Percentiles rank a stretch among this genome's conserved stretches.
phyloP scores from a whole-genome alignment of 2,329 filamentous ascomycete genomes.

The Cryphonectria nitschkei region DNA sequence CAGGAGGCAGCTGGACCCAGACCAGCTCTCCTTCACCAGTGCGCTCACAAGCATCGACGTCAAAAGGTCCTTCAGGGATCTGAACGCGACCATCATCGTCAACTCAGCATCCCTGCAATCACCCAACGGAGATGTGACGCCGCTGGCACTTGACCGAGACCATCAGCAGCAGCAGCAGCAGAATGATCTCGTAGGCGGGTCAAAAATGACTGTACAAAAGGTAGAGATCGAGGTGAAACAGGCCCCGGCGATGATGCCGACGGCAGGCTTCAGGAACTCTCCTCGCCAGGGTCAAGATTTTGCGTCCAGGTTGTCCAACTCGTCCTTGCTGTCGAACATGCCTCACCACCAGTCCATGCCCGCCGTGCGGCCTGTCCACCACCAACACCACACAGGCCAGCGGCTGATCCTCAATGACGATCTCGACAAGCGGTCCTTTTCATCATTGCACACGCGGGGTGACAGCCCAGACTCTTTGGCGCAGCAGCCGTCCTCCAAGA shows the following conservation, averaged over 20 bases:
- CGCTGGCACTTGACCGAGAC: conserved; percentile 17
- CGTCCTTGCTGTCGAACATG: conserved; percentile 13
- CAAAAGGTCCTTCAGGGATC: conserved; percentile 24
- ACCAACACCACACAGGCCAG: conserved; percentile 4
- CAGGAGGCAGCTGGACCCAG: conserved; percentile 34
- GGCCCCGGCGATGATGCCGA: neutral
- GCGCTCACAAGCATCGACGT: conserved; percentile 32
- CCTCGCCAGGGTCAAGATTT: neutral
- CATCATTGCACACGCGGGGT: conserved; percentile 7
- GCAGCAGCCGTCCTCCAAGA: conserved; percentile 33
- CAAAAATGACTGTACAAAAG: conserved; percentile 12
- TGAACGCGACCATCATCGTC: neutral
- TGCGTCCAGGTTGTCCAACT: conserved; percentile 4
- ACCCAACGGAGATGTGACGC: conserved; percentile 19
- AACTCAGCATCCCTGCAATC: neutral
- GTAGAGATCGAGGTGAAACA: conserved; percentile 11
- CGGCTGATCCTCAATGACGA: conserved; percentile 12
- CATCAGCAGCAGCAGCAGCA: neutral
- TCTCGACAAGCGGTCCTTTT: conserved; percentile 3
- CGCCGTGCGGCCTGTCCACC: conserved; percentile 4
- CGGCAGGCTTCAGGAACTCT: neutral
- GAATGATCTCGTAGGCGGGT: neutral
- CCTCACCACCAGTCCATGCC: conserved; percentile 12
- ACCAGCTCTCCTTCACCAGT: conserved; percentile 32
- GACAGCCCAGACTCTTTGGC: conserved; percentile 34